These are phyloP conservation scores for Xylariaceae sp. DNA, from an alignment of 2,329 filamentous ascomycete species.

Conservation along the genomic window DNA sequence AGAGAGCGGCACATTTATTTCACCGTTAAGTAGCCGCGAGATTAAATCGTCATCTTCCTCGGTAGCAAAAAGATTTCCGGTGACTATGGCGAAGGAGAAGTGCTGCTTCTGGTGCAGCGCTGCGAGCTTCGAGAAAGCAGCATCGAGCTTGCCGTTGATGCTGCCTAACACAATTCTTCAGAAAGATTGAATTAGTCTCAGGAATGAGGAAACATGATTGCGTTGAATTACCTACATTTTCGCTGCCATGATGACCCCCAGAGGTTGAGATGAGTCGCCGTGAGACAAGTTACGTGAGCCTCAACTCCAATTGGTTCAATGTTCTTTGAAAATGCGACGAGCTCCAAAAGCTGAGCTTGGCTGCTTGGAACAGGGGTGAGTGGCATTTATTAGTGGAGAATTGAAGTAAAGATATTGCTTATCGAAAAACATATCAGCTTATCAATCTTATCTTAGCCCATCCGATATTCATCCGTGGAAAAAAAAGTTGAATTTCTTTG, in stretches of 20 bases:
- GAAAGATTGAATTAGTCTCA: constrained; percentile 15
- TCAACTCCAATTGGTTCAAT: not conserved
- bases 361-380: not conserved
- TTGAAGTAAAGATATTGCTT: not conserved
- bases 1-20: constrained; percentile 73
- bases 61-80: constrained; percentile 78
- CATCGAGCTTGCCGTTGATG: constrained; percentile 75
- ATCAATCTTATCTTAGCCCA: constrained; percentile 25
- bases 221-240: constrained; percentile 47
- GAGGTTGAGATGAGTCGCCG: not conserved
- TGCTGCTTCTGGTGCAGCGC: constrained; percentile 83
- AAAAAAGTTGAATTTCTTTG: constrained; percentile 32
- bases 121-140: constrained; percentile 78
- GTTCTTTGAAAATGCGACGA: not conserved
- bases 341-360: not conserved
- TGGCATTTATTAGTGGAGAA: not conserved
- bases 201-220: not conserved
- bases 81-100: constrained; percentile 83
- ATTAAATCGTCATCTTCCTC: constrained; percentile 62
- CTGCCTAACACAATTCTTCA: constrained; percentile 78
- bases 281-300: not conserved
- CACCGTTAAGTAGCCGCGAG: constrained; percentile 69
- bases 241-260: constrained; percentile 45
- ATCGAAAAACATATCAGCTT: constrained; percentile 1
- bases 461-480: constrained; percentile 17